These are phyloP conservation scores for Fusarium beomiforme DNA, from an alignment of 2,329 filamentous ascomycete species.

Conservation along the genomic window DNA sequence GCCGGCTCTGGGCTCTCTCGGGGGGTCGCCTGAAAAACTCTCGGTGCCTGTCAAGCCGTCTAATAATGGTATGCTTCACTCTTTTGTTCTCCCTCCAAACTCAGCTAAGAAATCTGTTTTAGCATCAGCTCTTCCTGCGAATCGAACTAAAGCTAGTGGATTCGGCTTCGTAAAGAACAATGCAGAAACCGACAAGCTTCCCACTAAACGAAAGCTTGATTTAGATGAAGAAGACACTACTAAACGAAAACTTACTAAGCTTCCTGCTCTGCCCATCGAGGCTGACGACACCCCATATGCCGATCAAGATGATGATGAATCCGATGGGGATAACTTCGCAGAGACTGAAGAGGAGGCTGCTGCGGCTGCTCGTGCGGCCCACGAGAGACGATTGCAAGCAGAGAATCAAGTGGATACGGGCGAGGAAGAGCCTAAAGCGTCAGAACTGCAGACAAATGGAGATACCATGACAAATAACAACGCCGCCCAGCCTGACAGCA, in stretches of 20 bases:
- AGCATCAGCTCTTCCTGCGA: conserved; percentile 70
- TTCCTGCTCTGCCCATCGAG: conserved; percentile 79
- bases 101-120: conserved; percentile 39
- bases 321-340: conserved; percentile 79
- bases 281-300: conserved; percentile 69
- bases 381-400: conserved; percentile 76
- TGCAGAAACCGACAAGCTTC: conserved; percentile 71
- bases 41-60: conserved; percentile 47
- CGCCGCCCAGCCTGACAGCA: conserved; percentile 30
- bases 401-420: conserved; percentile 60
- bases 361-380: conserved; percentile 84
- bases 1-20: conserved; percentile 58
- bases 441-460: conserved; percentile 45
- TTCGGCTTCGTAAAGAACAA: conserved; percentile 83
- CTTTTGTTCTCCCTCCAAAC: not conserved
- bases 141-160: conserved; percentile 78
- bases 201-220: conserved; percentile 78
- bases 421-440: conserved; percentile 38
- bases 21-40: conserved; percentile 51
- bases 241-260: conserved; percentile 88
- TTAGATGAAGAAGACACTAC: conserved; percentile 90
- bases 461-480: conserved; percentile 40
- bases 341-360: conserved; percentile 89
- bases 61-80: conserved; percentile 48
- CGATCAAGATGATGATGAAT: conserved; percentile 74